Evolutionary conservation across 2,329 filamentous ascomycete species (phyloP).

Genomic region (Pseudocercospora macadamiae): DNA sequence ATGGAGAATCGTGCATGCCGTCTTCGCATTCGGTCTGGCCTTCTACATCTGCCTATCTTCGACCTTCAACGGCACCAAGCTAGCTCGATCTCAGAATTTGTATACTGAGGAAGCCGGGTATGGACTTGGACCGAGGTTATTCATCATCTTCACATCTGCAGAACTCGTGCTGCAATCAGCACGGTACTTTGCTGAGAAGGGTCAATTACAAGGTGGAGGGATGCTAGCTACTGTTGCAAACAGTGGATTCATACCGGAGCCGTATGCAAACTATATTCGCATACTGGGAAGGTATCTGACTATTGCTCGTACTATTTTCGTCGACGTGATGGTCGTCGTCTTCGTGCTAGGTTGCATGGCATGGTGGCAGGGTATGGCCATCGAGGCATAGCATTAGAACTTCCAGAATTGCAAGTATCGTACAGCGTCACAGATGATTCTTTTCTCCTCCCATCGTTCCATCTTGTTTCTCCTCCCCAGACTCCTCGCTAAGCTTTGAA

Average conservation of each 20-base stretch:
- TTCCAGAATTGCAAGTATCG: neutral
- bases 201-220: slow-evolving; percentile 59
- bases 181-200: slow-evolving; percentile 70
- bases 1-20: slow-evolving; percentile 74
- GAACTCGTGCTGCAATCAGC: slow-evolving; percentile 73
- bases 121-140: slow-evolving; percentile 60
- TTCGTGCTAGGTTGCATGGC: slow-evolving; percentile 69
- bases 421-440: neutral
- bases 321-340: slow-evolving; percentile 74
- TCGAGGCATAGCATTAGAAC: slow-evolving; percentile 13
- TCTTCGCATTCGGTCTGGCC: slow-evolving; percentile 71
- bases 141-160: slow-evolving; percentile 79
- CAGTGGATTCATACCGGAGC: slow-evolving; percentile 64
- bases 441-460: neutral
- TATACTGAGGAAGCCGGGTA: slow-evolving; percentile 46
- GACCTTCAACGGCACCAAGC: slow-evolving; percentile 68
- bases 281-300: slow-evolving; percentile 67
- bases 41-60: slow-evolving; percentile 70
- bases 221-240: slow-evolving; percentile 65
- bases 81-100: slow-evolving; percentile 52
- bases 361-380: slow-evolving; percentile 47
- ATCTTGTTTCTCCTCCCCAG: neutral
- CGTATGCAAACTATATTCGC: slow-evolving; percentile 63
- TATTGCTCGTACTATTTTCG: slow-evolving; percentile 71
- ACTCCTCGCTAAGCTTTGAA: neutral